Evolutionary conservation across 202 grass and related monocot species (phyloP), one percentile per base, ranked within the genome.

Genomic region (Digitaria exilis): DNA sequence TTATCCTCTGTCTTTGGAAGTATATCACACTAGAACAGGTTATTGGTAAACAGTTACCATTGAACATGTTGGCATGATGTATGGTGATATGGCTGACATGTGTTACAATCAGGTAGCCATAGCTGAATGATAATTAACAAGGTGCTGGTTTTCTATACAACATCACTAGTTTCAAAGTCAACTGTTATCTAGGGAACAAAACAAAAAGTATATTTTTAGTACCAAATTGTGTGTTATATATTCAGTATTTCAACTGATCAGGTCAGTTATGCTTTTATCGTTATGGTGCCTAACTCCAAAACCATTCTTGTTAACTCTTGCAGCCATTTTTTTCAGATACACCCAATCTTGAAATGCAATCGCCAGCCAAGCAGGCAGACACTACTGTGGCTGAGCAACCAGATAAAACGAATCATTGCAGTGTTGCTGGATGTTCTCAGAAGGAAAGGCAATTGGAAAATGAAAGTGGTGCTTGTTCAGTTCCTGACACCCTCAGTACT

Each of bases 311-410:
- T 66, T 72, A 55, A 76, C 48, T 86, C 7, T 72, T 79, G 6
- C 71, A 72, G 30, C 8, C 44, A 9, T 62, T 49, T 62, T 62
- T 86, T 84, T 68, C 71, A 80, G 84, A 78, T 30, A 85, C 21
- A 49, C 60, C 62, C 49, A 84, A 61, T 14, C 14, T 28, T 78
- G 84, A 86, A 68, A 60, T 10, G 0, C 86, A 78, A 30, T 18
- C 15, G 19, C 41, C 41, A 13, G n/a, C 16, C 28, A 77, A 84
- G 39, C 83, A 79, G 72, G 14, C 54, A 14, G 59, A 75, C 48
- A 5, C 43, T 57, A 12, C 14, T 69, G 18, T 56, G n/a, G 50
- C 41, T 67, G 84, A 89, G 54, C 87, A 80, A 80, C 31, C 34
- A 69, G 65, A 72, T 26, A 54, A 41, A 69, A 35, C 68, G 18